Conservation (phyloP, 768 basidiomycete species). For the Suillus americanus region DNA sequence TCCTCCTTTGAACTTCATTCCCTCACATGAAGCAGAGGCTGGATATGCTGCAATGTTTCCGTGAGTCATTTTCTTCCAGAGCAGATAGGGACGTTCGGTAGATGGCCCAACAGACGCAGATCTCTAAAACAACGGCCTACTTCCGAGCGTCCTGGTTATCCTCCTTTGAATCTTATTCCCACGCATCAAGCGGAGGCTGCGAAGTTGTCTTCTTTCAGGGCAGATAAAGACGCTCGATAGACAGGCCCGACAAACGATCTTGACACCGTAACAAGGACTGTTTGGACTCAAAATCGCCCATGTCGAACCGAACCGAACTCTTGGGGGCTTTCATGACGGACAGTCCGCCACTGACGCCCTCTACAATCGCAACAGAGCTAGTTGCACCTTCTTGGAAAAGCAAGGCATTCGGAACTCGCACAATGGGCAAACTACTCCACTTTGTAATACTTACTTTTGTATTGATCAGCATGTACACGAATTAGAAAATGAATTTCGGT, state of each 20-base stretch:
- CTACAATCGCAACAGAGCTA: background rate
- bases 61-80: background rate
- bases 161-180: slow-evolving; percentile 24
- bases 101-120: background rate
- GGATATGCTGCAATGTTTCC: slow-evolving; percentile 19
- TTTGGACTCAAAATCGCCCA: background rate
- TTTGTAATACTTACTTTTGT: background rate
- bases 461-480: background rate
- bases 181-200: slow-evolving; percentile 27
- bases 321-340: background rate
- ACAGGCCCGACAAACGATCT: background rate
- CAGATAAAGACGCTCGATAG: background rate
- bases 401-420: background rate
- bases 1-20: slow-evolving; percentile 23
- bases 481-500: background rate
- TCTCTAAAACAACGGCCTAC: background rate
- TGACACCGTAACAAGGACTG: background rate
- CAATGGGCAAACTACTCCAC: background rate
- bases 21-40: slow-evolving; percentile 26
- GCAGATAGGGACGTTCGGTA: background rate
- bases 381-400: too few species aligned
- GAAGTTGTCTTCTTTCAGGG: background rate
- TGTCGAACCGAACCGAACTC: background rate
- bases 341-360: background rate
- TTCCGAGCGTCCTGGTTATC: slow-evolving; percentile 2